phyloP scores from a whole-genome alignment of 2,329 filamentous ascomycete species.

The Alternaria ethzedia region DNA sequence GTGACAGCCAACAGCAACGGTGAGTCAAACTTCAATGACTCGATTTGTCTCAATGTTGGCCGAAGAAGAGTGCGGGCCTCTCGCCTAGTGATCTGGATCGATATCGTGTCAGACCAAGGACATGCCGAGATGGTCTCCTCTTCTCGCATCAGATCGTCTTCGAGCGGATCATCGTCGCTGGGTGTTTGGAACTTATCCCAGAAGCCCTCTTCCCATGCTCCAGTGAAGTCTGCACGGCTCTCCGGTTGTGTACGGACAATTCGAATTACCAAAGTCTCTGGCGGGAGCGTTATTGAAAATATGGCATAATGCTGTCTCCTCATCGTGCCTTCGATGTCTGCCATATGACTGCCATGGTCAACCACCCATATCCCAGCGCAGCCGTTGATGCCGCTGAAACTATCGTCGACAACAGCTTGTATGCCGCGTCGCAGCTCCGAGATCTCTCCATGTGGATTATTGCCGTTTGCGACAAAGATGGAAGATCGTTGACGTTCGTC shows the following conservation, averaged over 20 bases:
- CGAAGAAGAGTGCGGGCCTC: conserved; percentile 33
- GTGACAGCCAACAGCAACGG: conserved; percentile 31
- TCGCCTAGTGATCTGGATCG: conserved; percentile 41
- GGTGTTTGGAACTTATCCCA: conserved; percentile 37
- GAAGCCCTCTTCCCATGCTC: conserved; percentile 29
- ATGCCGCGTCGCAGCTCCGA: conserved; percentile 53
- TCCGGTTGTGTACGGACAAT: conserved; percentile 32
- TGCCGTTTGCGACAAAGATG: conserved; percentile 52
- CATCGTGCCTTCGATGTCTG: conserved; percentile 34
- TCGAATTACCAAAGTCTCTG: conserved; percentile 38
- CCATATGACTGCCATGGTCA: conserved; percentile 33
- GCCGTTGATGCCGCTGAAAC: conserved; percentile 39
- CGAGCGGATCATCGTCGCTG: conserved; percentile 22
- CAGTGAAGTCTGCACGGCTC: conserved; percentile 21
- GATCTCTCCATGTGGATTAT: conserved; percentile 51
- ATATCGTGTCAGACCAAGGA: conserved; percentile 21
- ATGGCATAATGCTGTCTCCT: conserved; percentile 40
- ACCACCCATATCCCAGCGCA: conserved; percentile 50
- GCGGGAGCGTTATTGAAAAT: conserved; percentile 47
- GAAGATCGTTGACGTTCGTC: conserved; percentile 31
- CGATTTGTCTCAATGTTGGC: conserved; percentile 20
- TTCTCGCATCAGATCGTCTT: conserved; percentile 35
- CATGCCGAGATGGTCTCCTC: conserved; percentile 44
- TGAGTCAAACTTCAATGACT: conserved; percentile 22
- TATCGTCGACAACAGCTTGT: conserved; percentile 45